These are phyloP conservation scores for Colletotrichum theobromicola DNA, from an alignment of 2,329 filamentous ascomycete species.

Conservation along the genomic window DNA sequence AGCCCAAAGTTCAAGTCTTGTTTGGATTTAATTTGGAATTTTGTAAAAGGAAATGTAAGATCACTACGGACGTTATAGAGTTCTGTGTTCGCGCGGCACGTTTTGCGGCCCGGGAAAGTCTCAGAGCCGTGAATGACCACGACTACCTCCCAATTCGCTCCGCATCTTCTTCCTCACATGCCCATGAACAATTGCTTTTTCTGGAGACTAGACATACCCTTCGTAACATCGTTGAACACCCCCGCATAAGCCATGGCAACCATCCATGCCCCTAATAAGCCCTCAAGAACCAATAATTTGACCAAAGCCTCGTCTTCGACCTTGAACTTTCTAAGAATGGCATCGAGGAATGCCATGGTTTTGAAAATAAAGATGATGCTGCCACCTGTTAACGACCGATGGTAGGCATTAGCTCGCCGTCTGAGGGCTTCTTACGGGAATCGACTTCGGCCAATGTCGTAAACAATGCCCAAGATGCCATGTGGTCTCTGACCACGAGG, in stretches of 20 bases:
- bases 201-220: background rate
- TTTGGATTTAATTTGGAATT: background rate
- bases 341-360: background rate
- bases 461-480: background rate
- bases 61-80: too few relatives aligned
- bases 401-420: background rate
- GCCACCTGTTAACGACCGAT: background rate
- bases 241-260: background rate
- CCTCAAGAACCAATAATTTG: background rate
- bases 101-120: too few relatives aligned
- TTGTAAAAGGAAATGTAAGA: background rate
- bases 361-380: background rate
- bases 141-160: background rate
- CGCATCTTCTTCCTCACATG: background rate
- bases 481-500: too few relatives aligned
- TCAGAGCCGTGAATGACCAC: too few relatives aligned
- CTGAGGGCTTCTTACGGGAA: background rate
- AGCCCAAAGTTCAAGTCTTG: fast-evolving
- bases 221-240: background rate
- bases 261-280: background rate
- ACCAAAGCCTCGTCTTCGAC: background rate
- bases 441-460: background rate
- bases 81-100: too few relatives aligned
- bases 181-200: background rate
- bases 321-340: background rate